phyloP scores from a whole-genome alignment of 2,329 filamentous ascomycete genomes.

The Ophiostoma himal-ulmi region DNA sequence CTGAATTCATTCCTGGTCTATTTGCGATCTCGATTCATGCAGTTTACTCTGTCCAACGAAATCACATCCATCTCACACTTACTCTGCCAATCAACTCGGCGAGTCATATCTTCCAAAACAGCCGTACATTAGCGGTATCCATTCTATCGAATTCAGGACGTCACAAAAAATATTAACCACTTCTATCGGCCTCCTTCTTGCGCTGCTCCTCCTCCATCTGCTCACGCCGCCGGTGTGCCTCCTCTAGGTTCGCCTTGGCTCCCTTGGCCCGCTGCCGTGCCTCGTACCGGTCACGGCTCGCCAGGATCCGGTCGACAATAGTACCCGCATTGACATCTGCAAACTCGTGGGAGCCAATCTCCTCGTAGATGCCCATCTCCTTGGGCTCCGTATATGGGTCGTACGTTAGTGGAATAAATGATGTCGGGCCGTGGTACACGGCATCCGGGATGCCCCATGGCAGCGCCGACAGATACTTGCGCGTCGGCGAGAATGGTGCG shows the following conservation, averaged over 20 bases:
- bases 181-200: slow-evolving; percentile 20
- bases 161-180: not conserved
- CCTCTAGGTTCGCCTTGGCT: slow-evolving; percentile 74
- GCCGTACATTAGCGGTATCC: not conserved
- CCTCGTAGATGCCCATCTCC: slow-evolving; percentile 73
- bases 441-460: slow-evolving; percentile 69
- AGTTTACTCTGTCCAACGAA: no score
- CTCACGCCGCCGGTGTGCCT: slow-evolving; percentile 57
- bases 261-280: slow-evolving; percentile 86
- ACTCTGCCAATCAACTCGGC: no score
- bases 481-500: slow-evolving; percentile 80
- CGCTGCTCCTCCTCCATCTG: slow-evolving; percentile 55
- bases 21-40: no score
- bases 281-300: slow-evolving; percentile 80
- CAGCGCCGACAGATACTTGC: slow-evolving; percentile 66
- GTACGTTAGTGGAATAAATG: slow-evolving; percentile 75
- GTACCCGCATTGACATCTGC: slow-evolving; percentile 84
- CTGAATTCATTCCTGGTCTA: no score
- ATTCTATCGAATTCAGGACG: not conserved
- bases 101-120: no score
- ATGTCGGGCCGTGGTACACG: slow-evolving; percentile 94
- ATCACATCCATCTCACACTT: no score
- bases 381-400: slow-evolving; percentile 79
- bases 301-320: slow-evolving; percentile 86
- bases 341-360: slow-evolving; percentile 73